Evolutionary conservation across 805 yeast genomes (phyloP), one percentile per base, ranked within the genome.

Genomic region (Yarrowia sp.): DNA sequence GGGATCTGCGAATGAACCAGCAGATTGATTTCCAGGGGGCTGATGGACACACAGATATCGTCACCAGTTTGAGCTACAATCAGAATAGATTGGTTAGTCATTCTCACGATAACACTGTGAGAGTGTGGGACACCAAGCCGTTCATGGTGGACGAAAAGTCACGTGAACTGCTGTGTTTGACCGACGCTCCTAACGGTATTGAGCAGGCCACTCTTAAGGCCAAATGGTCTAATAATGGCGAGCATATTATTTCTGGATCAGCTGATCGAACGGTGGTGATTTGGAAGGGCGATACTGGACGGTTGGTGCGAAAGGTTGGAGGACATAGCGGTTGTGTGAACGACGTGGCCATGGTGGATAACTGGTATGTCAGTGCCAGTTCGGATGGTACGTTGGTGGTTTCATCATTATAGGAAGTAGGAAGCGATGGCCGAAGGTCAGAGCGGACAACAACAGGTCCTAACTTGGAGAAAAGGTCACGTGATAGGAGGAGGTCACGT

Each of bases 291-390:
- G 80, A 80, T 4, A 79, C 88, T 0, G 78, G 85, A 64, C 80
- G 80, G 58, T 71, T 87, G 33, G 69, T 80, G 7, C 77, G 80
- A 56, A 86, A 87, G 71, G 75, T 82, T 10, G 78, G 80, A 3
- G 93, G 92, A 1, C 93, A 90, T 72, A 70, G 73, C 6, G 89
- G 92, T 0, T 76, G 87, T 0, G 89, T 87, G 0, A 75, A 87
- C 33, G 92, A 86, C 74, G 83, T 88, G 9, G 87, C 84, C 71
- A 83, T 80, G 8, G 74, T 74, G 14, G 73, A 72, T 3, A 78
- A 77, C 0, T 76, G 82, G 14, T 43, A 87, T 10, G 74, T 83
- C 1, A 81, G 87, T 17, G 76, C 86, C 4, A 85, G 90, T 4
- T 77, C 79, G 6, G 92, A 87, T 74, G 87, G 89, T 0, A 78